Evolutionary conservation across 2,329 filamentous ascomycete genomes (phyloP), one percentile per base, ranked within the genome.

Genomic region (Fusarium camptoceras): DNA sequence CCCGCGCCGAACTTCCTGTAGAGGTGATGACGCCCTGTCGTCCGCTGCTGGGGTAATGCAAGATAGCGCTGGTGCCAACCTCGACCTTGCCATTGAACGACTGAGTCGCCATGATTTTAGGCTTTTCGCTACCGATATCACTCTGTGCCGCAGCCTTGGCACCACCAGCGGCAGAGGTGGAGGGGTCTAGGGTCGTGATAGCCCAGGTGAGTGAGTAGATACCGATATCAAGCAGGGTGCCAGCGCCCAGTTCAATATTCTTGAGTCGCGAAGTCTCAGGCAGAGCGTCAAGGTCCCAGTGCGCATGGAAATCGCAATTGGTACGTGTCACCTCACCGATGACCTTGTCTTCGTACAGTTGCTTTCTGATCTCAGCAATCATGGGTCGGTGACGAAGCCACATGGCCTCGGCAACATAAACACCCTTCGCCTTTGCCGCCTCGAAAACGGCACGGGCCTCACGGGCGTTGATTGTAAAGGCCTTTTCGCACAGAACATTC

Each of bases 271-370:
- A 55, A 24, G 20, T 31, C 1, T 43, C 51, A 1, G 37, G 39
- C 5, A 55, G 15, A 22, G 25, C 4, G 25, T 43, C 50, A 3
- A 51, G 8, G 9, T 51, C 49, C 22, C 22, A 51, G 6, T 27
- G 8, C 15, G 49, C 49, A 2, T 51, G 49, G 14, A 51, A 55
- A 11, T 43, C n/a, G 12, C 51, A 42, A 16, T n/a, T 43, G 1
- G 51, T 51, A 7, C 62, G 57, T 3, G 50, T 56, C 1, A 61
- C 50, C 7, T 41, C 34, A 5, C 50, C 62, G 64, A 88, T 85
- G 81, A 28, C 85, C 85, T 4, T 80, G 78, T 51, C 34, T 55
- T 79, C 70, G 49, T 88, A 83, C 59, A 66, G 27, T 15, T 51
- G 49, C 31, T 67, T 47, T 14, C 63, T 50, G 22, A 70, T 55